Conservation (phyloP, 805 yeast genomes). For the Sugiyamaella floridensis region DNA sequence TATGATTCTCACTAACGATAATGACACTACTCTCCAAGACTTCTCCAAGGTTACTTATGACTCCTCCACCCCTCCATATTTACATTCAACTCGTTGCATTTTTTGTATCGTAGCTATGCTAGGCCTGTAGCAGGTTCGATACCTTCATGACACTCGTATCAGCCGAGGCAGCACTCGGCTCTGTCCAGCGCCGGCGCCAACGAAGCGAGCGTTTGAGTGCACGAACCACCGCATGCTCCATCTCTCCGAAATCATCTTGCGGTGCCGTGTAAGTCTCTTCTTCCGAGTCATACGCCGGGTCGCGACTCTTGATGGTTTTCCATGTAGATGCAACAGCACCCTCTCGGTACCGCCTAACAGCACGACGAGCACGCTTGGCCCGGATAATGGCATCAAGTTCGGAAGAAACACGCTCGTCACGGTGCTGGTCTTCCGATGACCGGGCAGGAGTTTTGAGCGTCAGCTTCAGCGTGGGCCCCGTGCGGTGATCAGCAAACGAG, state of each 20-base stretch:
- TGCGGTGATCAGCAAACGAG: background rate
- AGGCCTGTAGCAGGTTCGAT: conserved; percentile 8
- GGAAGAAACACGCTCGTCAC: conserved; percentile 9
- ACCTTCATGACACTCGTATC: conserved; percentile 8
- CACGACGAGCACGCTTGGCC: conserved; percentile 19
- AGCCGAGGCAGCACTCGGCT: background rate
- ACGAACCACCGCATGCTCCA: conserved; percentile 15
- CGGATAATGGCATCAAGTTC: conserved; percentile 22
- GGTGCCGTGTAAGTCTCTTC: conserved; percentile 1
- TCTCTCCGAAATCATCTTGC: conserved; percentile 26
- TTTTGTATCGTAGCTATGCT: background rate
- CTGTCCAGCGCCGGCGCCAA: conserved; percentile 16
- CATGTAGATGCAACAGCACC: conserved; percentile 27
- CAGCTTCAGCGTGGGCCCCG: conserved; percentile 8
- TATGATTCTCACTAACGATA: too few species aligned
- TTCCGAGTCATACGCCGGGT: conserved; percentile 29
- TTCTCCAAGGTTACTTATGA: too few species aligned
- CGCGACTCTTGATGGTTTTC: conserved; percentile 25
- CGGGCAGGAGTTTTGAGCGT: conserved; percentile 1
- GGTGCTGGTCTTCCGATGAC: conserved; percentile 5
- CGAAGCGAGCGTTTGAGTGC: conserved; percentile 24
- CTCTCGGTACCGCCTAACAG: conserved; percentile 16
- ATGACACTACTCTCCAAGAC: too few species aligned
- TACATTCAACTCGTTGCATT: too few species aligned
- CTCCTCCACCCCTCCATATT: too few species aligned